Percentiles rank a stretch among this genome's conserved stretches.
Evolutionary conservation across 257 asterid species (phyloP).

Genomic region (Eucommia ulmoides): DNA sequence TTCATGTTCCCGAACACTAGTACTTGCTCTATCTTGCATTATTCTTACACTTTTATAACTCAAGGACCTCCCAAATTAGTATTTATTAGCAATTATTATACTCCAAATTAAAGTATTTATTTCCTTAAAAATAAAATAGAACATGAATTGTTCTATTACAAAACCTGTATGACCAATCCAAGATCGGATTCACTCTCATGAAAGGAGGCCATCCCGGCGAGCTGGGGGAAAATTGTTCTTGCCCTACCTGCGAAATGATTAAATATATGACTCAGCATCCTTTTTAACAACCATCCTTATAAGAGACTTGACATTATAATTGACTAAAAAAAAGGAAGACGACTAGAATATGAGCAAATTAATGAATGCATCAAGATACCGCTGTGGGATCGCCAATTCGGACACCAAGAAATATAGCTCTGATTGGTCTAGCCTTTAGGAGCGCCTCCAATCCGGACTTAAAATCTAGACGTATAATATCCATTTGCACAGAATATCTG

Average conservation of each 20-base stretch:
- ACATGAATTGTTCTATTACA: no score
- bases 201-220: constrained; percentile 96
- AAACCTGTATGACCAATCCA: constrained; percentile 97
- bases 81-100: no score
- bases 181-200: constrained; percentile 94
- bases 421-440: constrained; percentile 53
- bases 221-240: constrained; percentile 92
- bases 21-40: no score
- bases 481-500: constrained; percentile 79
- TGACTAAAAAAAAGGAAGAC: not conserved
- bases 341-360: constrained; percentile 3
- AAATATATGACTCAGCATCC: no score
- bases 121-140: no score
- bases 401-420: constrained; percentile 92
- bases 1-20: no score
- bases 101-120: no score
- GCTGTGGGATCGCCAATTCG: constrained; percentile 96
- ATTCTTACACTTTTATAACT: no score
- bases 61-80: no score
- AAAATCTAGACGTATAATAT: constrained; percentile 75
- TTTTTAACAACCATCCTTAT: no score
- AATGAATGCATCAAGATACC: constrained; percentile 27
- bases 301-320: no score
- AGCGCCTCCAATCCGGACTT: constrained; percentile 86
- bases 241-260: constrained; percentile 61